Evolutionary conservation across 202 grass and related monocot species (phyloP).

Genomic region (Elaeis oleifera): DNA sequence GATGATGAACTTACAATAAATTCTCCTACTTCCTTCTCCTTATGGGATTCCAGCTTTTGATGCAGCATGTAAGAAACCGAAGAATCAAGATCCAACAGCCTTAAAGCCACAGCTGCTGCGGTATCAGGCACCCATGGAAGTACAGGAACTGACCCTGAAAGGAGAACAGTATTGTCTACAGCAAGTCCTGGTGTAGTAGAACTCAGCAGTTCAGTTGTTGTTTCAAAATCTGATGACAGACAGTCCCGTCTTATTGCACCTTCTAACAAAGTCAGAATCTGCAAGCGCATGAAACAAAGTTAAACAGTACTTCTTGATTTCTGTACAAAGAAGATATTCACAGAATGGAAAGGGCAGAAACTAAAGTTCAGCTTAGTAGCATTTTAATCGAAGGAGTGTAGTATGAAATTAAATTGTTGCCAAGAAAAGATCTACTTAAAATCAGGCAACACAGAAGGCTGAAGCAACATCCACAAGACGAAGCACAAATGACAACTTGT

Average conservation of each 20-base stretch:
- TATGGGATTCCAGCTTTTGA: conserved; percentile 47
- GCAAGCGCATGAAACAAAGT: conserved; percentile 5
- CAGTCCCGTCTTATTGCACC: conserved; percentile 59
- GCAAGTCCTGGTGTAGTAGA: conserved; percentile 23
- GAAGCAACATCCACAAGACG: no score
- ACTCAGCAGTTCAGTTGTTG: conserved; percentile 65
- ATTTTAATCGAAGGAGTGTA: no score
- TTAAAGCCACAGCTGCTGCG: conserved; percentile 60
- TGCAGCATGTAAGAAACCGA: conserved; percentile 48
- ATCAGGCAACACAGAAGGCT: no score
- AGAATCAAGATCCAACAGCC: conserved; percentile 69
- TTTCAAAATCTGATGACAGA: conserved; percentile 67
- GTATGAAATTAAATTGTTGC: no score
- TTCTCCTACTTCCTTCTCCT: conserved; percentile 42
- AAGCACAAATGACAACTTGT: no score
- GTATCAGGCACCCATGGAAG: conserved; percentile 85
- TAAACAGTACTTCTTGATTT: no score
- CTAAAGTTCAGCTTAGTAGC: no score
- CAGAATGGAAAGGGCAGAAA: no score
- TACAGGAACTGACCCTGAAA: conserved; percentile 40
- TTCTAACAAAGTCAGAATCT: conserved; percentile 78
- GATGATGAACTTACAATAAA: conserved; percentile 46
- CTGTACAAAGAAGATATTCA: no score
- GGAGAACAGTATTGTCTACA: conserved; percentile 25
- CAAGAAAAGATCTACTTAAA: no score